Evolutionary conservation across 495 filamentous ascomycete species (phyloP).

Genomic region (Chaetomidium leptoderma): DNA sequence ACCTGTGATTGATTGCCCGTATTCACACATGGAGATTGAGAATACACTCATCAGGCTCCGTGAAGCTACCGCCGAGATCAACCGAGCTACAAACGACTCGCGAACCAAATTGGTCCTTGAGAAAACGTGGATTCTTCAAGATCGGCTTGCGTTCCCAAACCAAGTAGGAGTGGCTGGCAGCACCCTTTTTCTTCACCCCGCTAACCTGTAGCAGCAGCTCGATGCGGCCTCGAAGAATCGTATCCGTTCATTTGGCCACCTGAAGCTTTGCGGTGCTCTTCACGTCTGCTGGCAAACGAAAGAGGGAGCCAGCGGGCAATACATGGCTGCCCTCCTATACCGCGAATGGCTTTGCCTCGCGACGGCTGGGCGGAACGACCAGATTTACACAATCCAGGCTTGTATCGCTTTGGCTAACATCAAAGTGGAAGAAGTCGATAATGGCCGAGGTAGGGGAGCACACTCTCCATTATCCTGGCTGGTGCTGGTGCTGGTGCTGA

Average conservation of each 20-base stretch:
- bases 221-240: constrained; percentile 48
- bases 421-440: constrained; percentile 71
- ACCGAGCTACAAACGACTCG: constrained; percentile 65
- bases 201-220: constrained; percentile 34
- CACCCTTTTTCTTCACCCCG: background rate
- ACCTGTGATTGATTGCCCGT: constrained; percentile 75
- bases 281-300: constrained; percentile 76
- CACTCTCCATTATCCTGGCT: too few relatives aligned
- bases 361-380: constrained; percentile 53
- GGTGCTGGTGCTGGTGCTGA: too few relatives aligned
- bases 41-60: constrained; percentile 68
- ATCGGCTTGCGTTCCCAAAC: constrained; percentile 67
- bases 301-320: constrained; percentile 64
- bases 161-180: constrained; percentile 45
- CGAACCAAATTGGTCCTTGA: constrained; percentile 57
- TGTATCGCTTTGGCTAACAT: constrained; percentile 66
- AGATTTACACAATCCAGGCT: constrained; percentile 67
- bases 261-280: constrained; percentile 80
- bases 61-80: constrained; percentile 67
- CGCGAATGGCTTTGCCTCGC: constrained; percentile 76
- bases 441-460: constrained; percentile 68
- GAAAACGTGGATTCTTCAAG: constrained; percentile 73
- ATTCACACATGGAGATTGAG: constrained; percentile 71
- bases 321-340: constrained; percentile 86
- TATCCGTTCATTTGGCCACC: constrained; percentile 74